Evolutionary conservation across 495 filamentous ascomycete genomes (phyloP), one percentile per base, ranked within the genome.

Genomic region (Neurospora intermedia): DNA sequence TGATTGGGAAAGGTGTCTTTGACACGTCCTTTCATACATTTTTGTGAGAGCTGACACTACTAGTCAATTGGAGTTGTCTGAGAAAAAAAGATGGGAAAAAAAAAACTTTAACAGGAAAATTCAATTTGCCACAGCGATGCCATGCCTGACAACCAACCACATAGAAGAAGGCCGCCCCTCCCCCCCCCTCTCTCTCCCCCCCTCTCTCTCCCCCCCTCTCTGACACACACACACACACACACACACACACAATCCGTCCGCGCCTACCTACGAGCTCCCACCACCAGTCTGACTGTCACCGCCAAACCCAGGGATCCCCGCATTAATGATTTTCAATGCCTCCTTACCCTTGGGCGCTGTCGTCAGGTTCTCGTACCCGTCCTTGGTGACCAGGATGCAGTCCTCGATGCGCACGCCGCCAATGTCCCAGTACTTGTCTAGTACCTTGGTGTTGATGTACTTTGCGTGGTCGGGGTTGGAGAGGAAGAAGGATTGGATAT

Each of bases 341-440:
- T 82, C 91, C 54, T 91, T 85, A 0, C 91, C 92, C 81, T 94
- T 96, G 0, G 93, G 93, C 62, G 92, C 93, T 8, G 87, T 90
- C 1, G 94, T 97, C 76, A 98, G 81, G 76, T 94, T 95, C 81
- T 96, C 92, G 77, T 90, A 90, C 35, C 93, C 93, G 43, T 86
- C 84, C 38, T 86, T 84, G 4, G 93, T 97, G 16, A 97, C 89
- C 13, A 97, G 84, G 69, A 97, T 91, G 80, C 94, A 92, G 81
- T 97, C 95, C 83, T 98, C 95, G 74, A 98, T 95, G 43, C 95
- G 87, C 40, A 96, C 94, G 16, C 95, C 95, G 20, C 95, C 95
- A 31, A 97, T 89, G 38, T 84, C 84, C 75, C 91, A 90, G 77
- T 92, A 97, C 74, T 87, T 86, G 18, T 88, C 87, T 4, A 96